phyloP scores from a whole-genome alignment of 257 asterid genomes.

The Penstemon barbatus region DNA sequence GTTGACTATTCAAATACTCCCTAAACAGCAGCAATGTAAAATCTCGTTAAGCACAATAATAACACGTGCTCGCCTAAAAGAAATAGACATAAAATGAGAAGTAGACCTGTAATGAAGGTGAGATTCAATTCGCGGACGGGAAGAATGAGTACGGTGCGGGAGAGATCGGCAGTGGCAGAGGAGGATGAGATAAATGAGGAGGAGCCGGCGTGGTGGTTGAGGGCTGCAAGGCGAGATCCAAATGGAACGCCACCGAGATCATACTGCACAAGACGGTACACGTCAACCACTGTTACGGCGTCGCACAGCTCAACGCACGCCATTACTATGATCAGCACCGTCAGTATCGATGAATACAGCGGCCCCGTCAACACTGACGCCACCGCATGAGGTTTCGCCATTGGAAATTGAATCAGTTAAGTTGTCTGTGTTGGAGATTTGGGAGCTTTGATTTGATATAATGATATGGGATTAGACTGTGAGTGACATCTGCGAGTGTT shows the following conservation, averaged over 20 bases:
- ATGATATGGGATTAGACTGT: too few species aligned
- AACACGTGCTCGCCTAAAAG: too few species aligned
- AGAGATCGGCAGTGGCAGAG: conserved; percentile 57
- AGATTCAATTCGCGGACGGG: conserved; percentile 92
- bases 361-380: conserved; percentile 46
- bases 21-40: too few species aligned
- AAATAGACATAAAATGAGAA: not conserved
- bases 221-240: conserved; percentile 87
- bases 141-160: conserved; percentile 83
- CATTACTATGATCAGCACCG: conserved; percentile 51
- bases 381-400: conserved; percentile 42
- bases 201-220: conserved; percentile 95
- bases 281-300: conserved; percentile 84
- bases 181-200: conserved; percentile 49
- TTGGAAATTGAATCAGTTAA: conserved; percentile 1
- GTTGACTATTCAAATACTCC: too few species aligned
- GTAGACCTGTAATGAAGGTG: conserved; percentile 66
- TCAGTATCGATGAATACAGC: conserved; percentile 45
- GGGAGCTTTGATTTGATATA: too few species aligned
- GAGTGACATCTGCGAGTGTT: too few species aligned
- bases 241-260: conserved; percentile 84
- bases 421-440: too few species aligned
- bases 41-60: too few species aligned
- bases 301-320: conserved; percentile 83
- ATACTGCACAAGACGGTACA: conserved; percentile 93